Conservation (phyloP, 2,329 filamentous ascomycete species). For the Cytospora chrysosperma region DNA sequence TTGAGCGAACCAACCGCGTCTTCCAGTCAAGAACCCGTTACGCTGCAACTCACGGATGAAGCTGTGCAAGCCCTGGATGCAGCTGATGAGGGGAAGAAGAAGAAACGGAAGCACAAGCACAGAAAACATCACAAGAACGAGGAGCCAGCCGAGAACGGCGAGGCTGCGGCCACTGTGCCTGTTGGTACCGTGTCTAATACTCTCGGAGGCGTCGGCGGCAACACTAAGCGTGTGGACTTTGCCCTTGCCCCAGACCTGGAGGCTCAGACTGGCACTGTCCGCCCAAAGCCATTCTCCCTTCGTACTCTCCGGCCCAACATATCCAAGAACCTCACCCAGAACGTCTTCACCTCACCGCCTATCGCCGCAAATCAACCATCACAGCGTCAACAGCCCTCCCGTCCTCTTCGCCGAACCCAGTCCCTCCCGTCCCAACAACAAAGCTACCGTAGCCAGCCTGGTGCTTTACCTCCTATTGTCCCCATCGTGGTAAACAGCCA, state of each 20-base stretch:
- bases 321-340: slow-evolving; percentile 58
- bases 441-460: slow-evolving; percentile 26
- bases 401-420: slow-evolving; percentile 50
- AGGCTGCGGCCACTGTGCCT: background rate
- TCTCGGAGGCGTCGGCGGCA: slow-evolving; percentile 24
- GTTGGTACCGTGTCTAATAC: background rate
- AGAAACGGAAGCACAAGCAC: slow-evolving; percentile 13
- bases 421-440: slow-evolving; percentile 46
- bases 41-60: slow-evolving; percentile 18
- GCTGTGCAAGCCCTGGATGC: slow-evolving; percentile 17
- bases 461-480: slow-evolving; percentile 33
- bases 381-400: slow-evolving; percentile 27
- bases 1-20: slow-evolving; percentile 25
- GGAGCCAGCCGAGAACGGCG: slow-evolving; percentile 28
- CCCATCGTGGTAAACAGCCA: slow-evolving; percentile 33
- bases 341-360: slow-evolving; percentile 47
- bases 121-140: slow-evolving; percentile 37
- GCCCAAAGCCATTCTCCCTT: slow-evolving; percentile 36
- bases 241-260: slow-evolving; percentile 36
- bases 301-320: slow-evolving; percentile 47
- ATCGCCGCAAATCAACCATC: slow-evolving; percentile 25
- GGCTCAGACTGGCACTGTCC: slow-evolving; percentile 33
- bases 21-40: slow-evolving; percentile 19
- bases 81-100: slow-evolving; percentile 28
- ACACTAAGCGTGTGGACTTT: slow-evolving; percentile 45